Evolutionary conservation across 495 filamentous ascomycete genomes (phyloP).

Genomic region (Filosporella fistucella): DNA sequence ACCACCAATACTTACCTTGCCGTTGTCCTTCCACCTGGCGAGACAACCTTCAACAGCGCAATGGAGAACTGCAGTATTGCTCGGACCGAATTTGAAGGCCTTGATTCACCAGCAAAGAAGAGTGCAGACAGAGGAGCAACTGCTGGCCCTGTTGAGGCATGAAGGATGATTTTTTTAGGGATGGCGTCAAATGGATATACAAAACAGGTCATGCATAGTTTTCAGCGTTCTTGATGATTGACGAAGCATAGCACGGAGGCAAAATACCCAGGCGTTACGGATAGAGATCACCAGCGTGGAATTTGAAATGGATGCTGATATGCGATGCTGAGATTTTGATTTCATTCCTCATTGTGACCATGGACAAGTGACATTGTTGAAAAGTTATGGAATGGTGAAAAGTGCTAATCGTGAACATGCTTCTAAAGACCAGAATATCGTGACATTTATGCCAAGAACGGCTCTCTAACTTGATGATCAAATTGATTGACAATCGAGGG

Average conservation of each 20-base stretch:
- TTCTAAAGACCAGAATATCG: too few relatives aligned
- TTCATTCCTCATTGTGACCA: too few relatives aligned
- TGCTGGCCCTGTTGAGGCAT: neutral
- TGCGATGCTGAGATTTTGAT: too few relatives aligned
- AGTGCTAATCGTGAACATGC: too few relatives aligned
- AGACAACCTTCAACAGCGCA: slow-evolving; percentile 82
- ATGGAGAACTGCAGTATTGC: slow-evolving; percentile 86
- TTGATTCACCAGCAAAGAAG: slow-evolving; percentile 28
- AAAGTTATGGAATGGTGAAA: too few relatives aligned
- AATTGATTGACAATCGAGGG: too few relatives aligned
- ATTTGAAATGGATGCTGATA: too few relatives aligned
- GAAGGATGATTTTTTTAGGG: neutral
- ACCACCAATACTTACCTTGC: slow-evolving; percentile 97
- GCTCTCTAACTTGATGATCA: too few relatives aligned
- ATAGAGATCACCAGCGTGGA: too few relatives aligned
- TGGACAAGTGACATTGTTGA: too few relatives aligned
- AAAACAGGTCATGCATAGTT: neutral
- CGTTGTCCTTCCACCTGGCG: slow-evolving; percentile 81
- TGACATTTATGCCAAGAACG: too few relatives aligned
- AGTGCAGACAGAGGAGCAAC: slow-evolving; percentile 27
- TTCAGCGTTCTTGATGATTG: neutral
- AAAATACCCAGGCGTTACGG: slow-evolving; percentile 18
- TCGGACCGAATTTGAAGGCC: slow-evolving; percentile 64
- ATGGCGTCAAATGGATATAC: neutral
- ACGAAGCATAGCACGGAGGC: slow-evolving; percentile 4